A percentile compares a stretch with the other conserved stretches of the same genome.
Evolutionary conservation across 2,329 filamentous ascomycete genomes (phyloP).

Genomic region (Penicillium sp.): DNA sequence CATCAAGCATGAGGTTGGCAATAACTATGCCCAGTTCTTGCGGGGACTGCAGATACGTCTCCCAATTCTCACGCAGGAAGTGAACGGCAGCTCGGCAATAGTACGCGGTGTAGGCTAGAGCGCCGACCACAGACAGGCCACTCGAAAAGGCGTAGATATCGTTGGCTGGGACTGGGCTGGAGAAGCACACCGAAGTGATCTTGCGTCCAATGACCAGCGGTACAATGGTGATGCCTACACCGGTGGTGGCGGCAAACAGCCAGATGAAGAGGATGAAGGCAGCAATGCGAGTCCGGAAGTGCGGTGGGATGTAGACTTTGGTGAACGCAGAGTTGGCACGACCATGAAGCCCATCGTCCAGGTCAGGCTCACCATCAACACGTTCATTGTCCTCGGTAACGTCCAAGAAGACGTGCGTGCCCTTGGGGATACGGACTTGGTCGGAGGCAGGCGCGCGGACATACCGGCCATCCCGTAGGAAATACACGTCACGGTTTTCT

Average conservation of each 20-base stretch:
- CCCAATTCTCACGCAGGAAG: conserved; percentile 26
- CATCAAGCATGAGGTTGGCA: conserved; percentile 29
- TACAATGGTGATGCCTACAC: conserved; percentile 80
- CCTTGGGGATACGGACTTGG: conserved; percentile 90
- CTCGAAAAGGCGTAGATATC: conserved; percentile 96
- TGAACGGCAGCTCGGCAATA: conserved; percentile 42
- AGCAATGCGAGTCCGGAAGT: conserved; percentile 77
- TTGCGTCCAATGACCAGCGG: conserved; percentile 82
- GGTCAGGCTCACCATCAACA: conserved; percentile 60
- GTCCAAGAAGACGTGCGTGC: conserved; percentile 75
- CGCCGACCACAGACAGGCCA: conserved; percentile 79
- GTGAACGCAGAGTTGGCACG: conserved; percentile 65
- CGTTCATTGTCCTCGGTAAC: conserved; percentile 68
- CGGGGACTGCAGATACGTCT: conserved; percentile 34
- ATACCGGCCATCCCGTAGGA: conserved; percentile 74
- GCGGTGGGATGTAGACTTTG: conserved; percentile 78
- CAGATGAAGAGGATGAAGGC: conserved; percentile 89
- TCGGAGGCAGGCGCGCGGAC: conserved; percentile 94
- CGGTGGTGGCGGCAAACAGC: conserved; percentile 87
- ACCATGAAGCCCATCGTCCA: conserved; percentile 59
- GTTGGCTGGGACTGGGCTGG: conserved; percentile 73
- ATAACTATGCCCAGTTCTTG: conserved; percentile 28
- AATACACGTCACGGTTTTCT: conserved; percentile 47
- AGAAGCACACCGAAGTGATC: conserved; percentile 73
- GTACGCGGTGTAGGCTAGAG: conserved; percentile 62